Evolutionary conservation across 495 filamentous ascomycete genomes (phyloP).

Genomic region (Bacidia gigantensis): DNA sequence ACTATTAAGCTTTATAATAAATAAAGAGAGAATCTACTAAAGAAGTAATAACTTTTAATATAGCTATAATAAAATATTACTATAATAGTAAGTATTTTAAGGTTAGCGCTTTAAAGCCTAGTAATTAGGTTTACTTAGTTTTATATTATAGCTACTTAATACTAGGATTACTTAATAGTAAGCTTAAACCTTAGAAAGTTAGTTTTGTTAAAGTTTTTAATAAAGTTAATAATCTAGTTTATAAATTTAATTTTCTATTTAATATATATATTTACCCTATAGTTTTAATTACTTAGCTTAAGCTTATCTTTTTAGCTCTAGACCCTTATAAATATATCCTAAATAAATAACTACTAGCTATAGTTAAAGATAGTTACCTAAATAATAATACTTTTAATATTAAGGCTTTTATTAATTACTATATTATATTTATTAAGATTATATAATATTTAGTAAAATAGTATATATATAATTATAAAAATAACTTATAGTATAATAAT

Average conservation of each 20-base stretch:
- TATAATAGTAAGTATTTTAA: not conserved
- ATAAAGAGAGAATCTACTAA: not conserved
- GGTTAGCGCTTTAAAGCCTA: not conserved
- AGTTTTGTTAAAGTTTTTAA: not conserved
- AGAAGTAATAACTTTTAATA: not conserved
- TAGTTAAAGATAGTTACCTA: not conserved
- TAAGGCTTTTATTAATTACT: not conserved
- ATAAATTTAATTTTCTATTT: not conserved
- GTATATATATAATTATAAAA: not conserved
- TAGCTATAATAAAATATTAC: not conserved
- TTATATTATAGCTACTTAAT: not conserved
- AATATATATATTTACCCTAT: not conserved
- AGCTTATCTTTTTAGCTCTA: no score
- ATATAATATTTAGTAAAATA: not conserved
- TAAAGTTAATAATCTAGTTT: not conserved
- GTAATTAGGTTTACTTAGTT: not conserved
- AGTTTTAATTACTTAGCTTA: not conserved
- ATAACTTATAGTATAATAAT: not conserved
- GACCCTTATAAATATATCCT: not conserved
- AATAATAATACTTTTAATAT: constrained; percentile 1
- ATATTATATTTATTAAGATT: not conserved
- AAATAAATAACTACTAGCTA: not conserved
- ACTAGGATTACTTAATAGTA: not conserved
- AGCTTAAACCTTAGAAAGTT: no score
- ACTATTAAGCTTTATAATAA: not conserved